Evolutionary conservation across 371 early-diverging fungal species (phyloP).

Genomic region (Mortierella polycephala): DNA sequence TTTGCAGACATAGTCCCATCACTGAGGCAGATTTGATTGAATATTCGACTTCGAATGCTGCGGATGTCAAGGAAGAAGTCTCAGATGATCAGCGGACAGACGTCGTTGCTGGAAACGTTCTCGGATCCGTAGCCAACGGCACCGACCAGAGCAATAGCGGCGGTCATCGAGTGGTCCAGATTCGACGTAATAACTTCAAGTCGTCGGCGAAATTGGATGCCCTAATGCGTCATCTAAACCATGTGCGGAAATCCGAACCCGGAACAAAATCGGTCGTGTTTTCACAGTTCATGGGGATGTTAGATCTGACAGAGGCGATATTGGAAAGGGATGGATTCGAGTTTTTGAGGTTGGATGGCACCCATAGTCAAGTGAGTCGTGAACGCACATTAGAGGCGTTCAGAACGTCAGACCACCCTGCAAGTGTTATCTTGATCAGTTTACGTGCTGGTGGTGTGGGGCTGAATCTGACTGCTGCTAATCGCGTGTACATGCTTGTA

Average conservation of each 20-base stretch:
- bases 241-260: conserved; percentile 27
- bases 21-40: conserved; percentile 64
- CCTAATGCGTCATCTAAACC: conserved; percentile 59
- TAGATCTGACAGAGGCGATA: conserved; percentile 71
- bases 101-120: conserved; percentile 36
- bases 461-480: conserved; percentile 86
- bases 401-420: conserved; percentile 54
- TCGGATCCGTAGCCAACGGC: conserved; percentile 2
- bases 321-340: conserved; percentile 60
- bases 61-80: conserved; percentile 3
- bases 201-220: conserved; percentile 74
- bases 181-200: conserved; percentile 62
- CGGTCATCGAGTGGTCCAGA: conserved; percentile 25
- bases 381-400: conserved; percentile 69
- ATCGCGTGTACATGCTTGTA: conserved; percentile 75
- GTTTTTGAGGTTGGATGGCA: conserved; percentile 77
- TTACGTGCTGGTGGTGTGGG: conserved; percentile 82
- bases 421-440: conserved; percentile 80
- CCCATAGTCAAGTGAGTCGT: conserved; percentile 68
- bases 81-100: conserved; percentile 13
- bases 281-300: conserved; percentile 83
- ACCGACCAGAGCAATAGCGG: conserved; percentile 1
- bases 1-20: conserved; percentile 66
- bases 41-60: conserved; percentile 40
- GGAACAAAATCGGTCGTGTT: conserved; percentile 76